phyloP scores from a whole-genome alignment of 2,329 filamentous ascomycete species.

The Eutypella sp. region DNA sequence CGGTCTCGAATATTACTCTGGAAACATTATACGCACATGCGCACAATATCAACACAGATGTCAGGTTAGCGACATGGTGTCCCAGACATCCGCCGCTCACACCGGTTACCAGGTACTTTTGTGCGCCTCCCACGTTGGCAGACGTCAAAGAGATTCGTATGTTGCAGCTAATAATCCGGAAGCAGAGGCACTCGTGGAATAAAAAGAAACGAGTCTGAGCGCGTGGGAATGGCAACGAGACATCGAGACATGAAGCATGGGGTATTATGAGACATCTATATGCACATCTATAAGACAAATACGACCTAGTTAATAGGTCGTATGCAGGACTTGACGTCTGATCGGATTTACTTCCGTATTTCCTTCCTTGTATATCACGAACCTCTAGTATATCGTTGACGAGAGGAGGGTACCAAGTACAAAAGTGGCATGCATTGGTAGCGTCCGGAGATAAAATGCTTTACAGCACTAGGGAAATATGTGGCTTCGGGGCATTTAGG shows the following conservation, averaged over 20 bases:
- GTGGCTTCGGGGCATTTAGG: neutral
- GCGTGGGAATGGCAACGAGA: no score
- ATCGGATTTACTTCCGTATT: neutral
- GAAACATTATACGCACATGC: no score
- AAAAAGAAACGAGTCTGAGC: no score
- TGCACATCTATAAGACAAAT: no score
- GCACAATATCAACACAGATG: constrained; percentile 17
- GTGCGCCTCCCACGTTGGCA: neutral
- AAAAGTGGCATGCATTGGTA: no score
- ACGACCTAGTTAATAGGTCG: no score
- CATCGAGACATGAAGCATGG: no score
- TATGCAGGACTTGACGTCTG: neutral
- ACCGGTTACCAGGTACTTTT: no score
- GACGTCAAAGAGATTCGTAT: neutral
- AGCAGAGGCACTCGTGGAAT: neutral
- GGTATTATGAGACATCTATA: no score
- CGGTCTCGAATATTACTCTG: no score
- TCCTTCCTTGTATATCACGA: no score
- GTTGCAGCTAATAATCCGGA: neutral
- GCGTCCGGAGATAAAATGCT: neutral
- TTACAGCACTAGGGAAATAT: neutral
- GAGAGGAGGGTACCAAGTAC: neutral
- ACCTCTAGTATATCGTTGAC: neutral
- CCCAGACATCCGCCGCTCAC: constrained; percentile 16
- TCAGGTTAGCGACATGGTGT: constrained; percentile 34